phyloP scores from a whole-genome alignment of 306 rosid species.

The Dalbergia cultrata region DNA sequence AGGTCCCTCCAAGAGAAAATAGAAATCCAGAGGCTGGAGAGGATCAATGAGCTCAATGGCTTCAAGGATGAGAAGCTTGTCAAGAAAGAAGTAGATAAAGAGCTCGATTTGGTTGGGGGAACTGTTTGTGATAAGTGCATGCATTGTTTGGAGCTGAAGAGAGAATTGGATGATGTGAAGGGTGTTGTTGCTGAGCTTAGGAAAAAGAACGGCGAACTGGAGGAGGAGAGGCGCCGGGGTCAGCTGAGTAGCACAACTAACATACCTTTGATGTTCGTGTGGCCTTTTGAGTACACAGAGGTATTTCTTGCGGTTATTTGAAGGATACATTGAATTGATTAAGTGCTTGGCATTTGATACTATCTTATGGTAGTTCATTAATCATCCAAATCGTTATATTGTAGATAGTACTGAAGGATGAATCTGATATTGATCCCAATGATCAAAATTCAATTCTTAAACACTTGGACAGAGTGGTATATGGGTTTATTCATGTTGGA shows the following conservation, averaged over 20 bases:
- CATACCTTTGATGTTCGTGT: slow-evolving; percentile 89
- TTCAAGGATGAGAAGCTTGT: neutral
- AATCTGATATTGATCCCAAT: slow-evolving; percentile 81
- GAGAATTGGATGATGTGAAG: neutral
- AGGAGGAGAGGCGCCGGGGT: neutral
- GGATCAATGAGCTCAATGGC: slow-evolving; percentile 4
- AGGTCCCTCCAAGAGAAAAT: neutral
- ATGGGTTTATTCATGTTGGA: slow-evolving; percentile 35
- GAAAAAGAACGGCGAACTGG: neutral
- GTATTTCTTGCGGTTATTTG: slow-evolving; percentile 49
- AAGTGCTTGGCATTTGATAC: slow-evolving; percentile 31
- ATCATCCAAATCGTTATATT: slow-evolving; percentile 49
- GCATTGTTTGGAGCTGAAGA: neutral
- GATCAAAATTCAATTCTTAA: slow-evolving; percentile 94
- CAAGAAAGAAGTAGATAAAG: neutral
- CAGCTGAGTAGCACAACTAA: too few relatives aligned
- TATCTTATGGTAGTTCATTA: slow-evolving; percentile 38
- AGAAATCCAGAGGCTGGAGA: neutral
- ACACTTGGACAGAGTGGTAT: slow-evolving; percentile 91
- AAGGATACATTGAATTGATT: slow-evolving; percentile 17
- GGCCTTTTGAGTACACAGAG: slow-evolving; percentile 96
- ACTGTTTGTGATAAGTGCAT: neutral
- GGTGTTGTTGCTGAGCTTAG: neutral
- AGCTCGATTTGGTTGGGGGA: neutral
- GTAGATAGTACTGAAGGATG: slow-evolving; percentile 90